Percentiles rank a stretch among this genome's conserved stretches.
Conservation (phyloP, 2,329 filamentous ascomycete genomes). For the Pezicula neosporulosa region DNA sequence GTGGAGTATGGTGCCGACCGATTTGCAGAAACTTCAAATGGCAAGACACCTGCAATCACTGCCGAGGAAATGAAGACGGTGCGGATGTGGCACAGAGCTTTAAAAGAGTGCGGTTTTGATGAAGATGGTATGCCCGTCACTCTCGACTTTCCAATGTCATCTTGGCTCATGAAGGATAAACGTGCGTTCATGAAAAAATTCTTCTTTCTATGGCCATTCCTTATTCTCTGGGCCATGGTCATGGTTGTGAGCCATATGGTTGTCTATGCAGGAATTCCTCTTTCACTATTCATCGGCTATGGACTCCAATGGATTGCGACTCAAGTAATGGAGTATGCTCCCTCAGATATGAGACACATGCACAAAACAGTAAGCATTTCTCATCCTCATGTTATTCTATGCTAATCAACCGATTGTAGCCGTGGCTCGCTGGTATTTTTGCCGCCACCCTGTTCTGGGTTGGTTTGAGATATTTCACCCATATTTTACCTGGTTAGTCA, state of each 20-base stretch:
- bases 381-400: neutral
- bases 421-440: conserved; percentile 93
- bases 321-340: conserved; percentile 77
- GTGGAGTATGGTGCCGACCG: conserved; percentile 94
- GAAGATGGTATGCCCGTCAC: conserved; percentile 69
- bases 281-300: conserved; percentile 63
- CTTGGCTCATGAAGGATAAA: conserved; percentile 72
- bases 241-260: conserved; percentile 71
- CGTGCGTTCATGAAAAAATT: conserved; percentile 77
- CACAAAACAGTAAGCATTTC: conserved; percentile 71
- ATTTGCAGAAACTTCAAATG: conserved; percentile 83
- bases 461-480: conserved; percentile 70
- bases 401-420: conserved; percentile 50
- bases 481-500: conserved; percentile 65
- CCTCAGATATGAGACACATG: conserved; percentile 82
- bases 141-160: conserved; percentile 69
- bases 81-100: conserved; percentile 75
- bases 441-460: conserved; percentile 81
- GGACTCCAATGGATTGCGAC: conserved; percentile 74
- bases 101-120: conserved; percentile 82
- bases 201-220: conserved; percentile 84
- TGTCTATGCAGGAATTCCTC: conserved; percentile 72
- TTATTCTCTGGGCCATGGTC: conserved; percentile 68
- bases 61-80: conserved; percentile 88
- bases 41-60: conserved; percentile 84